phyloP scores from a whole-genome alignment of 2,329 filamentous ascomycete genomes.

The Cladosporium phlei region DNA sequence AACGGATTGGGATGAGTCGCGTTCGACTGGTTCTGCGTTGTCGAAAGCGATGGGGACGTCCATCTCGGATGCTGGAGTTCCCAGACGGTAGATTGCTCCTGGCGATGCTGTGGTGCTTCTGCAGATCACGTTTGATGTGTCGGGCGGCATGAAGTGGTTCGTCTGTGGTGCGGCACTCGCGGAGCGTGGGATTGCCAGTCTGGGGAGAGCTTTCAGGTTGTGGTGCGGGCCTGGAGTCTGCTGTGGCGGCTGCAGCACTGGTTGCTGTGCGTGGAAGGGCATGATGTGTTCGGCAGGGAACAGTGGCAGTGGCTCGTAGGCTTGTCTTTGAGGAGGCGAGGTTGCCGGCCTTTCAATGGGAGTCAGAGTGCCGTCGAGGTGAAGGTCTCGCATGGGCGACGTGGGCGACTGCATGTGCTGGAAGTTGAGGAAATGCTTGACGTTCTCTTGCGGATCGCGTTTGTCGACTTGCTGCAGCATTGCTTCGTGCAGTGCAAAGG shows the following conservation, averaged over 20 bases:
- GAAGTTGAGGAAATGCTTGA: constrained; percentile 84
- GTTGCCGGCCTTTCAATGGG: constrained; percentile 18
- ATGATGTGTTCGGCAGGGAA: constrained; percentile 41
- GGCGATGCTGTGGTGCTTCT: constrained; percentile 47
- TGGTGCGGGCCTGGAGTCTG: constrained; percentile 42
- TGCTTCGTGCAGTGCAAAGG: constrained; percentile 67
- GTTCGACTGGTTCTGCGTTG: constrained; percentile 65
- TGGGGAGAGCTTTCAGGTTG: constrained; percentile 53
- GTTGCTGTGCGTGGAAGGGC: constrained; percentile 47
- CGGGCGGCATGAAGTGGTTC: constrained; percentile 18
- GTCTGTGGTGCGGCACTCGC: constrained; percentile 35
- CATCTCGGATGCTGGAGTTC: constrained; percentile 86
- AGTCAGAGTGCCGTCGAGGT: constrained; percentile 43
- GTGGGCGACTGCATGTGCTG: constrained; percentile 60
- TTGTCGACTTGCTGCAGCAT: constrained; percentile 64
- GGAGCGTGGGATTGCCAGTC: constrained; percentile 51
- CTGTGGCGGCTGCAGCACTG: constrained; percentile 34
- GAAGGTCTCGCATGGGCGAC: constrained; percentile 36
- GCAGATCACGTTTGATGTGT: constrained; percentile 43
- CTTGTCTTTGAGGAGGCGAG: constrained; percentile 3
- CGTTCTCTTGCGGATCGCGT: constrained; percentile 85
- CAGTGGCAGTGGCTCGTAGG: constrained; percentile 28
- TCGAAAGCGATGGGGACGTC: constrained; percentile 78
- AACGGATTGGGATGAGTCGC: constrained; percentile 82
- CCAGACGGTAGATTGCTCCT: constrained; percentile 65